Base-by-base conservation (phyloP, 805 yeast species). In the Sugiyamaella americana region DNA sequence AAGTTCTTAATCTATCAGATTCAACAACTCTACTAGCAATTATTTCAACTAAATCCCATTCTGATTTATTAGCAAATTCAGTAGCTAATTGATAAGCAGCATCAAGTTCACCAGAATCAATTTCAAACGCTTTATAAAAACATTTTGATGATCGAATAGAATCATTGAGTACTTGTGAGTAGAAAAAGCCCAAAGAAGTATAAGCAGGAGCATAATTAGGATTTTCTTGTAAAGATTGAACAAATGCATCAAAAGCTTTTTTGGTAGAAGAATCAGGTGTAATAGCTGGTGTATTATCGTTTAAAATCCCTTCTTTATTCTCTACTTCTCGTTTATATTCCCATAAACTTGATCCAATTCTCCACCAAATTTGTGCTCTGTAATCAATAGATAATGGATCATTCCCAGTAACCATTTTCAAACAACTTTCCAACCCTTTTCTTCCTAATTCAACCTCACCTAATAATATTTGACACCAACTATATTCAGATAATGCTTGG, bases 1-100 rank as follows among this genome's bases (percentile, higher is more conserved):
- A 40, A 1, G 48, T 29, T 17, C 56, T 23, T 18, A 85, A 76
- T 41, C 72, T 69, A 47, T 82, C 91, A 1, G 87, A 74, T 3
- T 75, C 72, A 4, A 88, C 70, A 2, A 87, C 74, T 44, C 86
- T 68, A 48, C 73, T 69, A 43, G 93, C 82, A 39, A 91, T 69
- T 3, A 82, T 72, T 47, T 86, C 86, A 1, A 91, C 96, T 38
- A 84, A 71, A 13, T 76, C 84, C 98, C 98, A 93, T 51, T 89
- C 93, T 37, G 75, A 68, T 13, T 71, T 68, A 2, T 68, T 66
- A 1, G 95, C 73, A 55, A 87, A 81, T n/a, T 79, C 80, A 21
- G 75, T 73, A 3, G 87, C 86, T 47, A 93, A 71, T 50, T 77
- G 76, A 54, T 74, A 73, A 0, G 95, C 95, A 1, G 98, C 86